phyloP scores from a whole-genome alignment of 2,329 filamentous ascomycete genomes.

The Colletotrichum melonis region DNA sequence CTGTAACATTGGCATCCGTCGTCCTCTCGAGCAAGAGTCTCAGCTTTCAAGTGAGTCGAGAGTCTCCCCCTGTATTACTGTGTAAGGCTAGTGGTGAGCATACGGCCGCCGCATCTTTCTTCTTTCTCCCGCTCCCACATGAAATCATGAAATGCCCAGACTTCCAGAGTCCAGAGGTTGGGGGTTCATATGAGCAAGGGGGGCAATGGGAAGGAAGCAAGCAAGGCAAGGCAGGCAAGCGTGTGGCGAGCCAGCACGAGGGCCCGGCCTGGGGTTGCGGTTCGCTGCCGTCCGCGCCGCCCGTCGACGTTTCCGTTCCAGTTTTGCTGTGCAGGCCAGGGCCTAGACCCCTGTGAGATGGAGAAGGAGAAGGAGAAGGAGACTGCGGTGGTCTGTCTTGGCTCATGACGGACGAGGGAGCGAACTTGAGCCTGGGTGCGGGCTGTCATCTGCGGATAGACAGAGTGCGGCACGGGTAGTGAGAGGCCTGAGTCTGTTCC shows the following conservation, averaged over 20 bases:
- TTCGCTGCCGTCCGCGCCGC: neutral
- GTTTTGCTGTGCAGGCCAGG: conserved; percentile 1
- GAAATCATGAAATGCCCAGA: neutral
- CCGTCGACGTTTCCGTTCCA: neutral
- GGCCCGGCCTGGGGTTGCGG: neutral
- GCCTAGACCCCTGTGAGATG: neutral
- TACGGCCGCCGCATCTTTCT: neutral
- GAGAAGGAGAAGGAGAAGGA: neutral
- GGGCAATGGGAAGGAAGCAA: neutral
- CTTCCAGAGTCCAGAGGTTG: neutral
- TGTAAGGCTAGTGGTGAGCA: neutral
- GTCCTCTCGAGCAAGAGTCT: neutral
- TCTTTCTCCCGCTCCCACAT: neutral
- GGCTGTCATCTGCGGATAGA: neutral
- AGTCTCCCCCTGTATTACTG: neutral
- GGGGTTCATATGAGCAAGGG: neutral
- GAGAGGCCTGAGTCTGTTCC: neutral
- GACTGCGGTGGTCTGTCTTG: neutral
- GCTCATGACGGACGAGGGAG: neutral
- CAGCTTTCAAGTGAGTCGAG: too few species aligned
- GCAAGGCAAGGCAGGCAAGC: neutral
- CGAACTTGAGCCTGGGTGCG: neutral
- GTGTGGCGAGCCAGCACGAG: neutral
- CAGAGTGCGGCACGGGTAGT: neutral
- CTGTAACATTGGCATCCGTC: conserved; percentile 19